A percentile compares a stretch with the other conserved stretches of the same genome.
Conservation (phyloP, 805 yeast genomes). For the Ogataea angusta region DNA sequence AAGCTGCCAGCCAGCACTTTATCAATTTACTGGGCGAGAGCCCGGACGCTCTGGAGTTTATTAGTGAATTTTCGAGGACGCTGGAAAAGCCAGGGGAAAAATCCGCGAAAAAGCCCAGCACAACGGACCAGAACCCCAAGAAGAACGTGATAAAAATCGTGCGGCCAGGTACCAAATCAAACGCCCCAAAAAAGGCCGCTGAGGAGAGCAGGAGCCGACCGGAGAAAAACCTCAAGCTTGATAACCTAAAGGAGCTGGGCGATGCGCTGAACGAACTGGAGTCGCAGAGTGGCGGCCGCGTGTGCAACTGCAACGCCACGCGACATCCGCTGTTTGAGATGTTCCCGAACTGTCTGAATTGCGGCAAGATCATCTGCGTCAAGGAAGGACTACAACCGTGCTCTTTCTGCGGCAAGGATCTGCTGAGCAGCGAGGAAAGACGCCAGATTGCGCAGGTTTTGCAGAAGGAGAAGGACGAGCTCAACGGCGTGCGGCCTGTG, state of each 20-base stretch:
- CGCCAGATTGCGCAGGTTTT: constrained; percentile 51
- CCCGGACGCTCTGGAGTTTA: constrained; percentile 47
- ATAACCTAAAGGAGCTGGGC: constrained; percentile 46
- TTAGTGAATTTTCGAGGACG: constrained; percentile 41
- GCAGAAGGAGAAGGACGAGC: constrained; percentile 47
- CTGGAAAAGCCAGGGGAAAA: constrained; percentile 26
- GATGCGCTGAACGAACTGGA: constrained; percentile 46
- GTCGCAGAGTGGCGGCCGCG: constrained; percentile 19
- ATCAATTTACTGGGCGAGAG: constrained; percentile 56
- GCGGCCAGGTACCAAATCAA: neutral
- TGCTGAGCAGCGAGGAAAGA: constrained; percentile 63
- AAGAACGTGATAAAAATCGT: constrained; percentile 3
- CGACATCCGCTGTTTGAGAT: constrained; percentile 84
- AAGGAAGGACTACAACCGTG: constrained; percentile 92
- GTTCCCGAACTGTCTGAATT: constrained; percentile 90
- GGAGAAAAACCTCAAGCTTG: constrained; percentile 38
- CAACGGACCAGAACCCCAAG: constrained; percentile 2
- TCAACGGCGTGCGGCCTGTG: constrained; percentile 30
- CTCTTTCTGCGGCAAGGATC: constrained; percentile 68
- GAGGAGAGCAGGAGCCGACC: neutral
- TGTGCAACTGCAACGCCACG: constrained; percentile 82
- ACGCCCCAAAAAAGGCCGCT: neutral
- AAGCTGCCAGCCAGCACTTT: constrained; percentile 50
- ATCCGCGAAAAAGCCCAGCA: constrained; percentile 1
- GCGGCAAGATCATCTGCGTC: constrained; percentile 91